A percentile compares a stretch with the other conserved stretches of the same genome.
phyloP scores from a whole-genome alignment of 306 rosid genomes.

The Sophora flavescens region DNA sequence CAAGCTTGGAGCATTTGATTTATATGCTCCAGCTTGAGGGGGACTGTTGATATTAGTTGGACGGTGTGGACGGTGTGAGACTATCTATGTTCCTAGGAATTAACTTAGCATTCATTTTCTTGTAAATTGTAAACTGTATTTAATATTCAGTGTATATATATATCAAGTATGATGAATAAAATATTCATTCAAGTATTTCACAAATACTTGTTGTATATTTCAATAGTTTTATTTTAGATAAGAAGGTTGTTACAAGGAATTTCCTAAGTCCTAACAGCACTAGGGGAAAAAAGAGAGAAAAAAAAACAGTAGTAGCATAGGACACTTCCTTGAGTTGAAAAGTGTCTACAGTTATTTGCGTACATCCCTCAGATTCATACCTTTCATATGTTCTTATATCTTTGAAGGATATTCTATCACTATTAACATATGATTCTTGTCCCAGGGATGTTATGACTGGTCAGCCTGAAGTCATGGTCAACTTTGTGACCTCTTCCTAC shows the following conservation, averaged over 20 bases:
- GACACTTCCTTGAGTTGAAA: slow-evolving; percentile 5
- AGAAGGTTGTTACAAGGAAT: background rate
- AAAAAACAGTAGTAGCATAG: slow-evolving; percentile 7
- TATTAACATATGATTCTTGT: slow-evolving; percentile 39
- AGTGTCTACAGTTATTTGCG: slow-evolving; percentile 5
- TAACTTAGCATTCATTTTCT: no score
- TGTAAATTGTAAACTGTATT: no score
- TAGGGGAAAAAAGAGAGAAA: background rate
- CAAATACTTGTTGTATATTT: no score
- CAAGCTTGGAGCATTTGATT: no score
- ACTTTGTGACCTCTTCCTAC: slow-evolving; percentile 93
- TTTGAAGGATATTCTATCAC: slow-evolving; percentile 30
- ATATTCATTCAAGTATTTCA: no score
- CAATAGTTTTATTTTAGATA: no score
- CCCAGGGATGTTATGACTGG: slow-evolving; percentile 73
- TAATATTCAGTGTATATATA: no score
- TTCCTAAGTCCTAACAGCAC: background rate
- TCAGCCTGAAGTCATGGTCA: slow-evolving; percentile 89
- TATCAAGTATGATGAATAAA: no score
- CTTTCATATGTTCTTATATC: slow-evolving; percentile 16
- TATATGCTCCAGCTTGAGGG: no score
- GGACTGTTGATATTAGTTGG: no score
- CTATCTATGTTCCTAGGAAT: no score
- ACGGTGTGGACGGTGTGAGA: no score
- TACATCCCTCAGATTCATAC: background rate